Conservation (phyloP, 345 rosid species). For the Bretschneidera sinensis region DNA sequence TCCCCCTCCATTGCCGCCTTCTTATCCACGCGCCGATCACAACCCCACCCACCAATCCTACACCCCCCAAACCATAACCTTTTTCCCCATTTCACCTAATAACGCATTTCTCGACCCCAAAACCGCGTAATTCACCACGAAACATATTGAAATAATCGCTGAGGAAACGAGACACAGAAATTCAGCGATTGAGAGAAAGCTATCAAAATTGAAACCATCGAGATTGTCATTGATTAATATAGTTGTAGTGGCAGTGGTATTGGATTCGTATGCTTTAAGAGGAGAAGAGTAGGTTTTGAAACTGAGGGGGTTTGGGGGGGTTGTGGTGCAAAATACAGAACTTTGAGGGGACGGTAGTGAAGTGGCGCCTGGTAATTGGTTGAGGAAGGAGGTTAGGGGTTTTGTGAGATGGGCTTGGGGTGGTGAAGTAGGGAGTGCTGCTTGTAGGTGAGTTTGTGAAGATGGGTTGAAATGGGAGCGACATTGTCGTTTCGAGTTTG, state of each 20-base stretch:
- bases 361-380: conserved; percentile 24
- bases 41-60: conserved; percentile 48
- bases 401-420: conserved; percentile 17
- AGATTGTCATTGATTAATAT: conserved; percentile 6
- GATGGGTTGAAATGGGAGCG: conserved; percentile 36
- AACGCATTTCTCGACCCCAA: conserved; percentile 25
- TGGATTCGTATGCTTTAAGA: conserved; percentile 25
- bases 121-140: conserved; percentile 42
- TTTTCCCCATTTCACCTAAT: conserved; percentile 48
- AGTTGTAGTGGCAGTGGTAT: conserved; percentile 15
- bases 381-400: conserved; percentile 18
- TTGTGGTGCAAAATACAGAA: conserved; percentile 10
- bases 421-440: conserved; percentile 27
- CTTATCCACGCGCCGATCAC: conserved; percentile 62
- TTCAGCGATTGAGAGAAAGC: conserved; percentile 51
- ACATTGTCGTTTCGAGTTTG: conserved; percentile 27
- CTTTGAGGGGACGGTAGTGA: conserved; percentile 11
- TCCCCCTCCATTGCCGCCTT: conserved; percentile 69
- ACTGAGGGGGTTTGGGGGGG: conserved; percentile 3
- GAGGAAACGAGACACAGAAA: conserved; percentile 55
- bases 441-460: conserved; percentile 32
- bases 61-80: conserved; percentile 48
- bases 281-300: conserved; percentile 20
- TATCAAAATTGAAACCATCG: conserved; percentile 34
- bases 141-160: conserved; percentile 38